Evolutionary conservation across 441 rosid genomes (phyloP), one percentile per base, ranked within the genome.

Genomic region (Jatropha podagrica): DNA sequence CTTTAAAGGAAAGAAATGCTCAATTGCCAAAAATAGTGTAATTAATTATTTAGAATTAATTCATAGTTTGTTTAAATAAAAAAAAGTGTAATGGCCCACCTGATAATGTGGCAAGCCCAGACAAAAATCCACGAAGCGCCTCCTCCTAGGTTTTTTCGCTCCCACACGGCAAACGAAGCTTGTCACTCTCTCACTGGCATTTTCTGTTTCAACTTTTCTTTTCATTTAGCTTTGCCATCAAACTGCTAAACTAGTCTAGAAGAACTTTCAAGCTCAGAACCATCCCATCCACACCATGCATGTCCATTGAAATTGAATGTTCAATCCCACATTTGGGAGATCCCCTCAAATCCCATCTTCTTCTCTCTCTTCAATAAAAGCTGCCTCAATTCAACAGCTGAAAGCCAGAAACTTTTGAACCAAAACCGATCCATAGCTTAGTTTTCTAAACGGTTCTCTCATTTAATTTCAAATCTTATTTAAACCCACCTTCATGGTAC

Each of bases 381-480:
- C 56, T 74, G 7, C 40, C 54, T 14, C 1, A 10, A 17, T 60
- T 60, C 27, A 1, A 12, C 1, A 41, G 37, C 65, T 71, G 20
- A 3, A 40, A 27, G 7, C 74, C 65, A 7, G 1, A 42, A 40
- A 40, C n/a, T 42, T 18, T 56, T 44, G 48, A 4, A 6, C 48
- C 48, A 44, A 51, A 71, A 13, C 11, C 7, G 9, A 20, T 44
- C 67, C 56, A 7, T 7, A 7, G 4, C n/a, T 51, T 46, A 23
- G n/a, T 71, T 71, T 40, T 64, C 54, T 38, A n/a, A 71, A 72
- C 75, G 60, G 38, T 48, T 62, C 48, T 72, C 32, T 48, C 56
- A 70, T 70, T 70, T 70, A 59, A 41, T 59, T 13, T 71, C 66
- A 41, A 11, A 13, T 41, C 40, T 59, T 59, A 23, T 59, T 20